A percentile compares a stretch with the other conserved stretches of the same genome.
phyloP scores from a whole-genome alignment of 345 rosid species.

The Gossypium thurberi region DNA sequence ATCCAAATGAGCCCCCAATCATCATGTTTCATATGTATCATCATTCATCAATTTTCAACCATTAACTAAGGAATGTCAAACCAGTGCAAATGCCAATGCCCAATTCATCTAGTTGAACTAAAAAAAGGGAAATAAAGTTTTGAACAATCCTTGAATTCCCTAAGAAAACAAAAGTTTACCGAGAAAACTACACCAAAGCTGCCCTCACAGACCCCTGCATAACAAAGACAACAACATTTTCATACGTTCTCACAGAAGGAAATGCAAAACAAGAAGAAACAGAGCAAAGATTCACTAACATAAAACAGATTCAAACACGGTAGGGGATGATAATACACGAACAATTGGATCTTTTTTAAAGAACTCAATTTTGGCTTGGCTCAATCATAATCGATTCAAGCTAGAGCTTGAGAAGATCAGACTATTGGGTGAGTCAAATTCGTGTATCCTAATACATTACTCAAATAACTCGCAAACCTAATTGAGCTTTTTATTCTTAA shows the following conservation, averaged over 20 bases:
- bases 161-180: slow-evolving; percentile 4
- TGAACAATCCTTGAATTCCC: background rate
- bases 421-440: background rate
- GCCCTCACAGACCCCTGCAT: slow-evolving; percentile 36
- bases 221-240: background rate
- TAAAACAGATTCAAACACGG: no score
- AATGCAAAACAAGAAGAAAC: background rate
- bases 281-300: background rate
- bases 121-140: background rate
- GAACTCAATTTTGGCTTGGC: background rate
- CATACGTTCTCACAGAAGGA: background rate
- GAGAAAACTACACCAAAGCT: slow-evolving; percentile 3
- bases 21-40: background rate
- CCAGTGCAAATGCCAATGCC: background rate
- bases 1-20: background rate
- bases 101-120: background rate
- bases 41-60: background rate
- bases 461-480: background rate
- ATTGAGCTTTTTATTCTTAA: background rate
- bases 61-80: background rate
- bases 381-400: background rate
- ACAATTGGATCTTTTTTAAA: background rate
- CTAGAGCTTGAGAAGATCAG: background rate
- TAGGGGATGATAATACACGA: no score
- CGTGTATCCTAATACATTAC: background rate